Percentiles rank a stretch among this genome's conserved stretches.
phyloP scores from a whole-genome alignment of 257 asterid genomes.

The Paulownia fortunei region DNA sequence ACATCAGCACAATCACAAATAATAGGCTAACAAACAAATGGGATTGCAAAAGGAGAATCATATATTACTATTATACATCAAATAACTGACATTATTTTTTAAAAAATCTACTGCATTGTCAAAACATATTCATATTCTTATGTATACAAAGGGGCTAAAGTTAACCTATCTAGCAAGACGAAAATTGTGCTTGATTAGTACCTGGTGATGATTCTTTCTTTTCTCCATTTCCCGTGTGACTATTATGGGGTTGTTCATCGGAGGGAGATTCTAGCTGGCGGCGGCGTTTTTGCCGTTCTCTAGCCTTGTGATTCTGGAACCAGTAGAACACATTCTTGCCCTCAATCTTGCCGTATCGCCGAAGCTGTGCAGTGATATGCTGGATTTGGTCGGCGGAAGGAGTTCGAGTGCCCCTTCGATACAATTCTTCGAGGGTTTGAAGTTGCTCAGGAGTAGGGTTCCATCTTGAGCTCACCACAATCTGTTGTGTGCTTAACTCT shows the following conservation, averaged over 20 bases:
- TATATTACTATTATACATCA: too few species aligned
- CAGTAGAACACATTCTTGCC: slow-evolving; percentile 82
- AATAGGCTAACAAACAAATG: slow-evolving; percentile 31
- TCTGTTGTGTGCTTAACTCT: slow-evolving; percentile 57
- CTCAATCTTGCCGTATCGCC: slow-evolving; percentile 64
- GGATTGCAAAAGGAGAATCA: not conserved
- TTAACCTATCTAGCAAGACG: too few species aligned
- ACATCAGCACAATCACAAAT: slow-evolving; percentile 13
- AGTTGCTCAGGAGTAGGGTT: slow-evolving; percentile 78
- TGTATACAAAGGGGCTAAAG: not conserved
- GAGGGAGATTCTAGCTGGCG: slow-evolving; percentile 64
- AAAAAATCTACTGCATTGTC: too few species aligned
- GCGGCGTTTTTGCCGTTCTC: slow-evolving; percentile 74
- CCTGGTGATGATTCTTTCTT: slow-evolving; percentile 41
- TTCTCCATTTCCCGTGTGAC: slow-evolving; percentile 23
- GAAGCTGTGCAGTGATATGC: slow-evolving; percentile 66
- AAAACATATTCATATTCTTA: too few species aligned
- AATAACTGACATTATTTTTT: too few species aligned
- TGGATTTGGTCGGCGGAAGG: slow-evolving; percentile 79
- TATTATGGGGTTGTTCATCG: slow-evolving; percentile 37
- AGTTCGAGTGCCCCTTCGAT: slow-evolving; percentile 61
- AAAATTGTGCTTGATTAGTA: not conserved
- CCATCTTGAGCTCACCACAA: slow-evolving; percentile 76
- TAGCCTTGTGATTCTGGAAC: slow-evolving; percentile 81
- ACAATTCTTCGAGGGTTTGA: slow-evolving; percentile 64